A percentile compares a stretch with the other conserved stretches of the same genome.
These are phyloP conservation scores for Saccharum hybrid DNA, from an alignment of 202 grass and related monocot species.

Conservation along the genomic window DNA sequence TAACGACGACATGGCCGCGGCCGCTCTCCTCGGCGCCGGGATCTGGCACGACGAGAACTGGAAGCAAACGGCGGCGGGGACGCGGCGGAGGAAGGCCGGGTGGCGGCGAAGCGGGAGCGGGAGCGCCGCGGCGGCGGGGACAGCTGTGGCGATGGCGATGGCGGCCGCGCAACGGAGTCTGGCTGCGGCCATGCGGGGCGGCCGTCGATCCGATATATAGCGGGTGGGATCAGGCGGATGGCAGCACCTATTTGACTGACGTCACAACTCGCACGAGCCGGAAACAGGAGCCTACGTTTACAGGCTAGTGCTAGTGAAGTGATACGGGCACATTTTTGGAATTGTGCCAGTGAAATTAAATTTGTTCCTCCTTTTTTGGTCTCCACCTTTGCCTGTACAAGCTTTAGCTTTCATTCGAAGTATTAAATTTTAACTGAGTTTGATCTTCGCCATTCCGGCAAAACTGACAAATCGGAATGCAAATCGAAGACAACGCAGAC, in stretches of 20 bases:
- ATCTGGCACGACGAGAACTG: constrained; percentile 10
- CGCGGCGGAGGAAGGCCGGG: constrained; percentile 14
- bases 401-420: neutral
- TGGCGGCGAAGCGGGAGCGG: neutral
- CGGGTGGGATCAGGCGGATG: constrained; percentile 17
- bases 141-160: neutral
- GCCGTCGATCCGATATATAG: constrained; percentile 35
- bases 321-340: neutral
- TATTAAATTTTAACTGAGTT: neutral
- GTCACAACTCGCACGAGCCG: neutral
- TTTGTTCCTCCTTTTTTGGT: too few relatives aligned
- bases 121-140: neutral
- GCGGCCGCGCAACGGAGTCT: constrained; percentile 20
- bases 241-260: neutral
- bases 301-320: neutral
- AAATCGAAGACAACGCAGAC: neutral
- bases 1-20: constrained; percentile 50
- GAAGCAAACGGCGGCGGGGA: constrained; percentile 31
- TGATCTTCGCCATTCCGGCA: neutral
- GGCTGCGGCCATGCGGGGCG: constrained; percentile 3
- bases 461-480: neutral
- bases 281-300: too few relatives aligned
- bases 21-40: neutral
- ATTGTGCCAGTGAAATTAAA: neutral
- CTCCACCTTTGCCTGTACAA: neutral